Conservation (phyloP, 2,329 filamentous ascomycete genomes). For the Talaromyces sp. region DNA sequence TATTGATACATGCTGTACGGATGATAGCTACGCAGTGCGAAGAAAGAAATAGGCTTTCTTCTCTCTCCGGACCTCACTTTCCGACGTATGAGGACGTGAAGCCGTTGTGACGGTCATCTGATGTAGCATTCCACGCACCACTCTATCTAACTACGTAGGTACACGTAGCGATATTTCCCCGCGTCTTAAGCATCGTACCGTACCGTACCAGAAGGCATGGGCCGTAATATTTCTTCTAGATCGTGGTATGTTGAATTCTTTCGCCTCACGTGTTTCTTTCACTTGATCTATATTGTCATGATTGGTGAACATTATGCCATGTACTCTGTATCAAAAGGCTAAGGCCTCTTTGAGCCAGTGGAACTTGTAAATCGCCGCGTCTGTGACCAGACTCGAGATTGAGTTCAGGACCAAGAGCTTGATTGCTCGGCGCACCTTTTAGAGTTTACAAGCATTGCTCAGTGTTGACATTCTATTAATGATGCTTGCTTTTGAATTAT, state of each 20-base stretch:
- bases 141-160: neutral
- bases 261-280: neutral
- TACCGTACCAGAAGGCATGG: too few relatives aligned
- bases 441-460: too few relatives aligned
- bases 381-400: neutral
- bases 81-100: too few relatives aligned
- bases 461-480: too few relatives aligned
- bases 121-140: neutral
- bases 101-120: neutral
- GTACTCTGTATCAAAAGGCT: neutral
- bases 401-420: neutral
- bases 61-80: too few relatives aligned
- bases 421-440: too few relatives aligned
- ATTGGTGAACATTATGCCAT: neutral
- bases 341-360: neutral
- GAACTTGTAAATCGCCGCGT: slow-evolving; percentile 2
- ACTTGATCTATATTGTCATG: neutral
- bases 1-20: too few relatives aligned
- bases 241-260: neutral
- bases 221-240: neutral
- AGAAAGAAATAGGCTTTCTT: too few relatives aligned
- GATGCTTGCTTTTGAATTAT: too few relatives aligned
- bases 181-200: neutral
- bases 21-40: too few relatives aligned
- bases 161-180: neutral